Conservation (phyloP, 2,329 filamentous ascomycete species). For the Tolypocladium endophyticum region DNA sequence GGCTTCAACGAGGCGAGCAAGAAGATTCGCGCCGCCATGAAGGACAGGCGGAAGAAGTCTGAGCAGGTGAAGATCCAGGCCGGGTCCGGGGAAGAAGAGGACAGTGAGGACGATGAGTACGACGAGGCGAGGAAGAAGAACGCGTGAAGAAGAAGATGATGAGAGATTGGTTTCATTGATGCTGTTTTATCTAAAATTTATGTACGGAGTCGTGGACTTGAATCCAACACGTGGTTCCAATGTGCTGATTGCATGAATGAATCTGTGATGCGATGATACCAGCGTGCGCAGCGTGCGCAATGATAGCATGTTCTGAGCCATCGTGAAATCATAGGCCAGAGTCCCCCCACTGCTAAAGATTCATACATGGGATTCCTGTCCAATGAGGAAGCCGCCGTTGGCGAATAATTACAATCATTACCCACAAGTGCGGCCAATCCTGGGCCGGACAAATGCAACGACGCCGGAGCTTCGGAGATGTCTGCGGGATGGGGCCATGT, state of each 20-base stretch:
- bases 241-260: no score
- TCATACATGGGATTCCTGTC: neutral
- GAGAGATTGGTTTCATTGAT: neutral
- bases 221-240: neutral
- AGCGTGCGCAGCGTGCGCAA: no score
- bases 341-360: neutral
- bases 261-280: neutral
- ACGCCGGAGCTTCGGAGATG: neutral
- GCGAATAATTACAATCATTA: neutral
- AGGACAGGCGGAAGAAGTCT: slow-evolving; percentile 46
- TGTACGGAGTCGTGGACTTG: neutral
- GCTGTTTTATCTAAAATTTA: neutral
- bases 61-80: slow-evolving; percentile 26
- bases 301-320: no score
- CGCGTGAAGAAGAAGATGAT: slow-evolving; percentile 9
- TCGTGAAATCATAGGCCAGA: neutral
- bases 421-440: neutral
- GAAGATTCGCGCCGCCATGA: slow-evolving; percentile 79
- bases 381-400: neutral
- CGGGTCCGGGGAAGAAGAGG: slow-evolving; percentile 21
- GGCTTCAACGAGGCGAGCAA: slow-evolving; percentile 74
- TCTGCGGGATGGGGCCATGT: neutral
- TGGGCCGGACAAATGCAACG: neutral
- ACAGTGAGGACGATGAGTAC: slow-evolving; percentile 30
- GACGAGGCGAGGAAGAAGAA: slow-evolving; percentile 34